Evolutionary conservation across 2,329 filamentous ascomycete genomes (phyloP).

Genomic region (Bipolaris sorokiniana): DNA sequence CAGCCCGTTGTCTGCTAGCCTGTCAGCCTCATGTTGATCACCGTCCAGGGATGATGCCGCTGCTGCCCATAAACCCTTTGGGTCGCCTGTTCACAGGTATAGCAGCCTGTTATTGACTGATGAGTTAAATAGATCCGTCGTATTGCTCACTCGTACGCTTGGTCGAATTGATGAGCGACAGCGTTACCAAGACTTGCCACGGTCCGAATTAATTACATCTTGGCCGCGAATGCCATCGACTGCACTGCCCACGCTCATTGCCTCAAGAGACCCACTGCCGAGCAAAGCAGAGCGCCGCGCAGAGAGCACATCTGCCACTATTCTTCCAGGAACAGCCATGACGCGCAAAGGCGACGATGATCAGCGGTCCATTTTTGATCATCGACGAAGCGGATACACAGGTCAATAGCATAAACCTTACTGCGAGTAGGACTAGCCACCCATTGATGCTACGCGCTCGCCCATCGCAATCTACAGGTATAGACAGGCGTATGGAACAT

Average conservation of each 20-base stretch:
- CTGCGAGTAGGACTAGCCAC: background rate
- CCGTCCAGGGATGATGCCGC: constrained; percentile 7
- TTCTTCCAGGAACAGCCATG: background rate
- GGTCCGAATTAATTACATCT: constrained; percentile 4
- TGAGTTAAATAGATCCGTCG: background rate
- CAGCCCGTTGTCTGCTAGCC: constrained; percentile 9
- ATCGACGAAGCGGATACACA: background rate
- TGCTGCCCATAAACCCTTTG: background rate
- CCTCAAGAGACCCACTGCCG: constrained; percentile 8
- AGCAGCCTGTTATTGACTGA: background rate
- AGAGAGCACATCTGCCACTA: background rate
- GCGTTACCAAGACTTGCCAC: background rate
- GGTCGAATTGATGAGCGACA: background rate
- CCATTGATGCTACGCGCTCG: constrained; percentile 4
- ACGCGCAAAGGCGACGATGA: constrained; percentile 3
- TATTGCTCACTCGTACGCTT: background rate
- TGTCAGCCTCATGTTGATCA: constrained; percentile 17
- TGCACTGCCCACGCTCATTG: constrained; percentile 13
- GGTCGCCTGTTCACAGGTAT: background rate
- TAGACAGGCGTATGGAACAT: constrained; percentile 4
- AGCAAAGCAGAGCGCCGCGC: background rate
- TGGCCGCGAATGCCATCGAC: background rate
- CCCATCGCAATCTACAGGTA: constrained; percentile 1
- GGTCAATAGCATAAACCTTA: background rate
- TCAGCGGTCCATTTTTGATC: background rate